Conservation (phyloP, 2,329 filamentous ascomycete genomes). For the Botryotinia narcissicola region DNA sequence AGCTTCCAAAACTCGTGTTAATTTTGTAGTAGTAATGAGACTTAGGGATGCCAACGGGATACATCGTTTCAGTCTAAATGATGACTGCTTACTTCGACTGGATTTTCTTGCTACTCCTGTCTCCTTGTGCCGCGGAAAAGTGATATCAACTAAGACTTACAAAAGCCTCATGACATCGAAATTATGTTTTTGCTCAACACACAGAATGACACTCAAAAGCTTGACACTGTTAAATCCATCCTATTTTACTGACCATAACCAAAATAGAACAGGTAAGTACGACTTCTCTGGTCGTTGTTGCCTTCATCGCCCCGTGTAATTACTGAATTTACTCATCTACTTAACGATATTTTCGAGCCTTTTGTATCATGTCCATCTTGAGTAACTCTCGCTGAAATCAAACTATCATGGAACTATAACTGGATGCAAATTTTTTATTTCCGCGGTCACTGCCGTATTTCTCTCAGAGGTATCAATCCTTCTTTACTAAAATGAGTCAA, state of each 20-base stretch:
- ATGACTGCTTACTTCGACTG: not conserved
- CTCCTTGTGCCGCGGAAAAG: not conserved
- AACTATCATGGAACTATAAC: not conserved
- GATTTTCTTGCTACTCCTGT: not conserved
- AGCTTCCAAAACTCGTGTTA: conserved; percentile 14
- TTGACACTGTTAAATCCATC: not conserved
- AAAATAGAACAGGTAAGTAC: not conserved
- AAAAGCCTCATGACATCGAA: not conserved
- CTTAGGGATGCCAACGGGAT: not conserved
- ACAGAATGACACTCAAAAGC: not conserved
- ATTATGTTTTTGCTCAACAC: not conserved
- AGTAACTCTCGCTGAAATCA: not conserved
- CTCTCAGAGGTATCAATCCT: not conserved
- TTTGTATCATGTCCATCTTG: not conserved
- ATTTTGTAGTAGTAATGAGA: conserved; percentile 9
- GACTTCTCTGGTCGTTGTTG: not conserved
- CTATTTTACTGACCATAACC: not conserved
- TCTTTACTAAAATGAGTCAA: not conserved
- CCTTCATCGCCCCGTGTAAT: not conserved
- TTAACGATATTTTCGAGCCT: not conserved
- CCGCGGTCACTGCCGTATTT: not conserved
- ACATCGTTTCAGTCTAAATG: not conserved
- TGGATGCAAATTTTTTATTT: not conserved
- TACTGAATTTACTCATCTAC: not conserved
- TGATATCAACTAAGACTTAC: not conserved